Evolutionary conservation across 1,139 yeast species (phyloP), one percentile per base, ranked within the genome.

Genomic region (Yamadazyma diddensiae): DNA sequence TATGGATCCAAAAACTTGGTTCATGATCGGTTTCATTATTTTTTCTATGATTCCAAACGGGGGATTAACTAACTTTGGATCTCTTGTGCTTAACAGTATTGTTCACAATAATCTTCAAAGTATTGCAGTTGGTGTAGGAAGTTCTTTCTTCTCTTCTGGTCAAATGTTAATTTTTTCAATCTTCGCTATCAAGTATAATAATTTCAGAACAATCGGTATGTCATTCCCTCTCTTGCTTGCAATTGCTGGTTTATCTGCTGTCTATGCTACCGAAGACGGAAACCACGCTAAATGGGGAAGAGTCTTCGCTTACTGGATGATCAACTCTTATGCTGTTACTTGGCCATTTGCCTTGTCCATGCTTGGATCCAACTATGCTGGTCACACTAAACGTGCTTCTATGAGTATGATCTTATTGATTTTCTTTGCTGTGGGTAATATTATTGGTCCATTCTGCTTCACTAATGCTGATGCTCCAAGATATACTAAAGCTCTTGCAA

Each of bases 41-140:
- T 52, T 65, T 24, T 63, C 60, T 41, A 70, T 64, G 51, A 50
- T 72, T 37, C 70, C 76, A 5, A 72, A 72, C 42, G 70, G 70
- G 42, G 41, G 37, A 8, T 36, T 44, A 22, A 55, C 70, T 33
- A 59, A 71, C 4, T 72, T 69, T 39, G 75, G 70, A 39, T 66
- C 63, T 31, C 46, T 70, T 27, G 50, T 72, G 27, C 71, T 62
- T 37, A 57, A 54, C 15, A 34, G 30, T 11, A 26, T 38, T 30
- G 65, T 53, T 4, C 53, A 71, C 22, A 48, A 61, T 15, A 33
- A 33, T 13, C 53, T 74, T 33, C 63, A 62, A 31, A 65, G 79
- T 2, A 70, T 77, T 1, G 51, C 74, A 22, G 76, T 75, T 5
- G 65, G 78, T 4, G 76, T 73, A 28, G 78, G 76, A 1, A 61